Base-by-base conservation (phyloP, 306 rosid species). In the Fagus sylvatica region DNA sequence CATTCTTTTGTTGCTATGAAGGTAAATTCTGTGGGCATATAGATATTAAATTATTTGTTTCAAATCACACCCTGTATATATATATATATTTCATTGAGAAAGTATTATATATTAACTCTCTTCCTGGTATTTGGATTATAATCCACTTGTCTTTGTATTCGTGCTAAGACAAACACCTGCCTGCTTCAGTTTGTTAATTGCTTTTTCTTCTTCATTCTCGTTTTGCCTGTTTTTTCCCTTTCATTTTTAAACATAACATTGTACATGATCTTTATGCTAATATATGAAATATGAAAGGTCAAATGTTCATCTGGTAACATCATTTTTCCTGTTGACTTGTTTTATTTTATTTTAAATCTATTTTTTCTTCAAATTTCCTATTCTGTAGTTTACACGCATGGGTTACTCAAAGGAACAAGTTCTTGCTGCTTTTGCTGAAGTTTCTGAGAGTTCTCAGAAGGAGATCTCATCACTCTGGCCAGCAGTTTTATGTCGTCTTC, bases 391-490 rank as follows among this genome's bases (percentile, higher is more conserved):
- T 80, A 80, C 88, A 77, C 61, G 69, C 54, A 88, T 88, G 97
- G 98, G 98, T n/a, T 92, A 87, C 89, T 82, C 92, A 59, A 87
- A 84, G 88, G 95, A 94, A 78, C 89, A 88, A 71, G 80, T 90
- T 81, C 69, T 83, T 73, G 49, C n/a, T 75, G 91, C 97, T 55
- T 84, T 84, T 41, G 19, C 75, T 73, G 92, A 88, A 79, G 92
- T 91, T 78, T 89, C 89, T 39, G 68, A 83, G 79, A 81, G 82
- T 78, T 82, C 80, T 53, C 84, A 84, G 60, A 74, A 90, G 90
- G 91, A 92, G 34, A 68, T 79, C 71, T 87, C 91, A 71, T 85
- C 85, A 62, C 71, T 91, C 75, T 94, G 98, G 97, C 95, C 94
- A 1, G 87, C 97, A 49, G 90, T 92, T 83, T 84, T 94, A 54